Base-by-base conservation (phyloP, 2,329 filamentous ascomycete genomes). In the Penicillium aurantiogriseum region DNA sequence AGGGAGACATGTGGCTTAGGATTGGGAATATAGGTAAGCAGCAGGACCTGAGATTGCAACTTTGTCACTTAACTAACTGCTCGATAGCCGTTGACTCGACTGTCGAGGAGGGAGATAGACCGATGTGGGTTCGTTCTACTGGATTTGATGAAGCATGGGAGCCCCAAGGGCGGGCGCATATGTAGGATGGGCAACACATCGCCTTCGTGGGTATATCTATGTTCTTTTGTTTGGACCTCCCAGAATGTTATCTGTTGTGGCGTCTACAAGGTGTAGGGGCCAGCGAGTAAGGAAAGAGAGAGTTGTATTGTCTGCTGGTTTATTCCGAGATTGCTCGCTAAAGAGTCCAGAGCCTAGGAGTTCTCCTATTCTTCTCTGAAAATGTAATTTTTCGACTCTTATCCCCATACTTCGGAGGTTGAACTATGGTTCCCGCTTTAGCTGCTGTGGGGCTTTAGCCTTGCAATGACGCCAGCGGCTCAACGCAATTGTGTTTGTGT, bases 131-230 rank as follows among this genome's bases (percentile, higher is more conserved):
- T 27, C 69, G 72, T 15, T 74, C 71, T 23, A 66, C 70, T 4
- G 77, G 77, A 0, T 79, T 78, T 45, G 73, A 76, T 33, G 68
- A 76, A 62, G 74, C 77, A 17, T 79, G 77, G 77, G 63, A 55
- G 48, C 54, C 65, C 7, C 53, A 64, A 11, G 63, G 60, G 31
- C 61, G 62, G 8, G 49, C 66, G 9, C 65, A 50, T 36, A 58
- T 67, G 23, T 71, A 53, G 66, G 46, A 38, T 5, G 36, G 29
- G 5, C 2, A 7, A 35, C 13, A 17, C 2, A 2, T 9, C 2
- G 5, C 10, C 5, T 35, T 35, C 15, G 4, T 44, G 2, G 4
- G 19, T 3, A n/a, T 35, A 3, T 15, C 8, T 31, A 4, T 17
- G 31, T 17, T 7, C 8, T 47, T 23, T 35, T 35, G 4, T 23